These are phyloP conservation scores for Globisporangium canariense DNA, from an alignment of 352 stramenopile genomes.

Conservation along the genomic window DNA sequence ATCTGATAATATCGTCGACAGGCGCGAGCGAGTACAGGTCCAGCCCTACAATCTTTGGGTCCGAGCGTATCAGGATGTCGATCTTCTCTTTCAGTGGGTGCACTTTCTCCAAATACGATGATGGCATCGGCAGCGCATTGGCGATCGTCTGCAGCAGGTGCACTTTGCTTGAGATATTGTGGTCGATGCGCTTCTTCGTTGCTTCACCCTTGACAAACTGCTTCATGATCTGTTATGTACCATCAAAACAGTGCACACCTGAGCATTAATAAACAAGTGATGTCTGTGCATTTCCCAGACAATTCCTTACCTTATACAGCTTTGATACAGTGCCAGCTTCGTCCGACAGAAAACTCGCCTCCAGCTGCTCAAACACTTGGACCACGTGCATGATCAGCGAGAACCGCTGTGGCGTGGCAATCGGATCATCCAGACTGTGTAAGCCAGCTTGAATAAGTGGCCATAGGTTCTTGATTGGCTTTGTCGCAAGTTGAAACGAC, in stretches of 20 bases:
- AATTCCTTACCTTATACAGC: constrained; percentile 33
- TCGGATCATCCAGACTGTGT: constrained; percentile 38
- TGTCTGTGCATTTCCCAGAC: neutral
- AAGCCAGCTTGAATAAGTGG: constrained; percentile 39
- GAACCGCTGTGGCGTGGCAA: constrained; percentile 57
- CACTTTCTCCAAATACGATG: constrained; percentile 32
- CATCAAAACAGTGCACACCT: neutral
- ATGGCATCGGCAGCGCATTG: constrained; percentile 35
- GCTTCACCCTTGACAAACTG: constrained; percentile 52
- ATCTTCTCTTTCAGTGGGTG: constrained; percentile 42
- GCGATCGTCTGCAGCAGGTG: constrained; percentile 49
- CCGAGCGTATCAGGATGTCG: constrained; percentile 57
- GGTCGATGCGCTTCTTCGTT: constrained; percentile 41
- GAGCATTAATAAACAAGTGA: neutral
- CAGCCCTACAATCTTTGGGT: constrained; percentile 68
- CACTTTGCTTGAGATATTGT: constrained; percentile 37
- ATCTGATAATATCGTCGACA: constrained; percentile 34
- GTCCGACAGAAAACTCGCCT: constrained; percentile 33
- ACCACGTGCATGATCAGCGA: constrained; percentile 60
- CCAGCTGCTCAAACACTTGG: constrained; percentile 59
- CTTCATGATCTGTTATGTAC: constrained; percentile 33
- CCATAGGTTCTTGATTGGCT: constrained; percentile 49
- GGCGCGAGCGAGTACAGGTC: constrained; percentile 64
- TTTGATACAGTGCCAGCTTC: constrained; percentile 31
- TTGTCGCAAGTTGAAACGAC: constrained; percentile 35